Conservation (phyloP, 352 stramenopile species). For the Globisporangium heterothallicum region DNA sequence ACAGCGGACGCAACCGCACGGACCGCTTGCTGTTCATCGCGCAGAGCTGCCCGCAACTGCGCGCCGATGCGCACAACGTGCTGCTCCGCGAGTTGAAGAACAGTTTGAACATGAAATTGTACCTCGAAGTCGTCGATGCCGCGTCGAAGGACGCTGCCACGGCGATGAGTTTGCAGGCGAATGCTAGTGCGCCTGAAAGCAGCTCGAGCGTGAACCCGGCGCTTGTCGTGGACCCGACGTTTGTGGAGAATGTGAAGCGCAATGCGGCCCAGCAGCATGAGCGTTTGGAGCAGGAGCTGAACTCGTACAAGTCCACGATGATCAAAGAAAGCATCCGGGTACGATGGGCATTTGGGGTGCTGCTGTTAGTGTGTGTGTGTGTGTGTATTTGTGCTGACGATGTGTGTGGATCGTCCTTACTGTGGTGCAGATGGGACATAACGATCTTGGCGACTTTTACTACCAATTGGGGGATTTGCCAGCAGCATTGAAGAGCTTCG, state of each 20-base stretch:
- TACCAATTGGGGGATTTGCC: constrained; percentile 76
- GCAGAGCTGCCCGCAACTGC: constrained; percentile 34
- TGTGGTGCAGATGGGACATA: constrained; percentile 72
- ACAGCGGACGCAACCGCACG: constrained; percentile 72
- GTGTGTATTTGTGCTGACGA: neutral
- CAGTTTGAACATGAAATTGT: constrained; percentile 67
- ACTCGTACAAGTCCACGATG: constrained; percentile 90
- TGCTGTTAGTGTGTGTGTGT: neutral
- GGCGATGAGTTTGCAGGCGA: neutral
- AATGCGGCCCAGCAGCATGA: constrained; percentile 68
- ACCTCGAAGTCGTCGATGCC: constrained; percentile 48
- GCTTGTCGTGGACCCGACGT: constrained; percentile 31
- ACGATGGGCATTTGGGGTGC: constrained; percentile 2
- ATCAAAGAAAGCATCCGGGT: constrained; percentile 90
- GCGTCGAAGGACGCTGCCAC: constrained; percentile 18
- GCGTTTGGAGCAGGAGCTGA: constrained; percentile 82
- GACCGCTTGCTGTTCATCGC: constrained; percentile 73
- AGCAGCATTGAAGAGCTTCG: constrained; percentile 79
- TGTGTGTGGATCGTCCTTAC: too few relatives aligned
- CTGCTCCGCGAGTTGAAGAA: constrained; percentile 59
- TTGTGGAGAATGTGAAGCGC: constrained; percentile 64
- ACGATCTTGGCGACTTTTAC: constrained; percentile 86
- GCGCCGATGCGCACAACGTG: constrained; percentile 39
- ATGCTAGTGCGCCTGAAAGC: constrained; percentile 20
- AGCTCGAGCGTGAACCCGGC: constrained; percentile 1